phyloP scores from a whole-genome alignment of 345 rosid genomes.

The Brassica incana region DNA sequence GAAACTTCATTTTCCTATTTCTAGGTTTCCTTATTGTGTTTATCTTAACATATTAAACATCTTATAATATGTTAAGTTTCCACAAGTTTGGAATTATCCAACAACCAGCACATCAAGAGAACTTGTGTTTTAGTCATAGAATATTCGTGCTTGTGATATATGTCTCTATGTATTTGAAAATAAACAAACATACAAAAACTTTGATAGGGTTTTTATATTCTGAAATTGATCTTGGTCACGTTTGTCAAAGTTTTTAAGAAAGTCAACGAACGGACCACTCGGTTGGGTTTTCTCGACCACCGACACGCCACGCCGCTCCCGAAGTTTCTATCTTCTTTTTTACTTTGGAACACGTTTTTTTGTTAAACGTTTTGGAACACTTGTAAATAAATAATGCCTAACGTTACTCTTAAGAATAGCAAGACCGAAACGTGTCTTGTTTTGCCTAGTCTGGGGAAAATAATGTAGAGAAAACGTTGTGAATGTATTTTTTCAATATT shows the following conservation, averaged over 20 bases:
- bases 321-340: background rate
- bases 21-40: no score
- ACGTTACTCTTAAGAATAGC: conserved; percentile 6
- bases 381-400: background rate
- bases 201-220: conserved; percentile 8
- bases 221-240: background rate
- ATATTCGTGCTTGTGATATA: background rate
- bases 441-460: background rate
- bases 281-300: conserved; percentile 25
- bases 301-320: conserved; percentile 15
- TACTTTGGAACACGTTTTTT: background rate
- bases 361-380: background rate
- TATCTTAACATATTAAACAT: no score
- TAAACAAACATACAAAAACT: background rate
- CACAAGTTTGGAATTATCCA: no score
- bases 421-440: conserved; percentile 22
- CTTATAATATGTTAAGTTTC: no score
- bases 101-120: conserved; percentile 10
- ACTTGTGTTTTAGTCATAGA: conserved; percentile 1
- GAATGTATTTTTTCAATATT: background rate
- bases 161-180: conserved; percentile 4
- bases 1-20: no score
- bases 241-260: background rate
- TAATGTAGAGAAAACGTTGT: background rate
- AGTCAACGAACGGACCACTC: background rate